Evolutionary conservation across 2,329 filamentous ascomycete species (phyloP), one percentile per base, ranked within the genome.

Genomic region (Orbilia blumenaviensis): DNA sequence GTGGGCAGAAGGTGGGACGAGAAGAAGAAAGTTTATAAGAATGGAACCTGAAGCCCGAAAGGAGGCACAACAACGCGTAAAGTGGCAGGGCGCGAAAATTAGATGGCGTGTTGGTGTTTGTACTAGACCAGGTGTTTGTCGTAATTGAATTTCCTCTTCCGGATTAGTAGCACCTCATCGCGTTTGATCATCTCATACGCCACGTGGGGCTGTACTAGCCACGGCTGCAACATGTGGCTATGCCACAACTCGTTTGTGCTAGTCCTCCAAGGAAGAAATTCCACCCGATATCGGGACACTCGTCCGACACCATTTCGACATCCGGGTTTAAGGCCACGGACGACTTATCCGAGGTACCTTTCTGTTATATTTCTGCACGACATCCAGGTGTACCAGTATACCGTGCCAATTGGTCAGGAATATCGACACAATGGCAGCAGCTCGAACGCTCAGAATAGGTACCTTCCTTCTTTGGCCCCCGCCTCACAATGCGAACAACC

Each of bases 31-130:
- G 63, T 46, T 56, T 68, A 68, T 64, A 61, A 58, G 52, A 60
- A 16, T 12, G 9, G 14, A 42, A 27, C 27, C 23, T 32, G 14
- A 21, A 16, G 38, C 56, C 72, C 18, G 32, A 69, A 76, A 76
- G 64, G 60, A 61, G 72, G 6, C 67, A 69, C 44, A 76, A 76
- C 72, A 76, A 76, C 72, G 72, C 72, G 72, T 76, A 76, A 52
- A 75, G 36, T 63, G 63, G 10, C 23, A 46, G 12, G 3, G 44
- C 69, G 52, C 34, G 42, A 64, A 63, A 71, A 38, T 58, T n/a
- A 29, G 41, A 60, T 23, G 50, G 60, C 60, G 38, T 36, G 32
- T 27, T 67, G 50, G 7, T n/a, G 64, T 67, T 67, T 67, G 64
- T 67, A n/a, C n/a, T n/a, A n/a, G n/a, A n/a, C n/a, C n/a, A n/a